These are phyloP conservation scores for Bipolaris sorokiniana DNA, from an alignment of 2,329 filamentous ascomycete species.

Conservation along the genomic window DNA sequence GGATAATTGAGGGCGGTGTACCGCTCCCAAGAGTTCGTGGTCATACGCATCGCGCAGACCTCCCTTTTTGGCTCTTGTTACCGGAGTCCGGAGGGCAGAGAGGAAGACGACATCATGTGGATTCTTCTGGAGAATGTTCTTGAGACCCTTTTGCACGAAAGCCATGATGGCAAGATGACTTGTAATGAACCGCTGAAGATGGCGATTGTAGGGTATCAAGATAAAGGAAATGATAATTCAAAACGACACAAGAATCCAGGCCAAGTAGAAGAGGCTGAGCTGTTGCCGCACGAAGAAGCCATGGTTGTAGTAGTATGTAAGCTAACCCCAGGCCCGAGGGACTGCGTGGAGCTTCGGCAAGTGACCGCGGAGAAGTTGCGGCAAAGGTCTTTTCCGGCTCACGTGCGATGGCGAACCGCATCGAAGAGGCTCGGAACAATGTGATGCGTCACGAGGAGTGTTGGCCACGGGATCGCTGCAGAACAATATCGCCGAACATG, in stretches of 20 bases:
- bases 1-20: constrained; percentile 42
- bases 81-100: constrained; percentile 85
- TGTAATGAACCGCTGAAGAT: constrained; percentile 22
- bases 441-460: neutral
- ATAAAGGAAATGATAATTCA: neutral
- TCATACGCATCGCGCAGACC: constrained; percentile 86
- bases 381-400: constrained; percentile 36
- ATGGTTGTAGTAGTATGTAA: constrained; percentile 25
- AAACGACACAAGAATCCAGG: neutral
- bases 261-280: constrained; percentile 9
- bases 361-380: constrained; percentile 34
- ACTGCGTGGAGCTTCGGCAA: constrained; percentile 44
- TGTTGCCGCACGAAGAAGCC: constrained; percentile 23
- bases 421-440: constrained; percentile 20
- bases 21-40: constrained; percentile 79
- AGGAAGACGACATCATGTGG: constrained; percentile 86
- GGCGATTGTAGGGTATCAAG: constrained; percentile 10
- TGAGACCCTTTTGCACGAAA: constrained; percentile 66
- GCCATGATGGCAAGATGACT: constrained; percentile 45
- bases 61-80: constrained; percentile 84
- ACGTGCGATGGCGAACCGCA: constrained; percentile 14
- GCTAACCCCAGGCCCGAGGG: constrained; percentile 35
- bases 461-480: neutral
- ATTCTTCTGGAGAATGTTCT: constrained; percentile 76
- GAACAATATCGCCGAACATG: neutral